These are phyloP conservation scores for Wickerhamomyces tratensis DNA, from an alignment of 805 yeast genomes.

Conservation along the genomic window DNA sequence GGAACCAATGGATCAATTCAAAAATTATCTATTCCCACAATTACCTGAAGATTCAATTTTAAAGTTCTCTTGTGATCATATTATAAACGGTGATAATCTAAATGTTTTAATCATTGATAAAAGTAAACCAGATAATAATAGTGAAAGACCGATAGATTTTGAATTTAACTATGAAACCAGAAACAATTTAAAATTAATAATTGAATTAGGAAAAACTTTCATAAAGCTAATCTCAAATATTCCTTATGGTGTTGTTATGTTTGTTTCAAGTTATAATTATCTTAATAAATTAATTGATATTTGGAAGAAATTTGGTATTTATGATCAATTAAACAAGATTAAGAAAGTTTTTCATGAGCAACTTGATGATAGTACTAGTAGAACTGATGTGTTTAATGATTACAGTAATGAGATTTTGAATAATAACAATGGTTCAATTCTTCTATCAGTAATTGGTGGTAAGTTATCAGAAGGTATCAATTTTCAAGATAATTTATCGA, in stretches of 20 bases:
- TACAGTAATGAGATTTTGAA: conserved; percentile 35
- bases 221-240: conserved; percentile 30
- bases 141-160: conserved; percentile 19
- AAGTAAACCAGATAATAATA: conserved; percentile 9
- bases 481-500: conserved; percentile 75
- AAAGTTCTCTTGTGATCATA: conserved; percentile 71
- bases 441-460: conserved; percentile 88
- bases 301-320: conserved; percentile 39
- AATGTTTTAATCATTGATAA: conserved; percentile 43
- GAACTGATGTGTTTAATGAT: conserved; percentile 35
- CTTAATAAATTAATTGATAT: conserved; percentile 35
- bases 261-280: conserved; percentile 80
- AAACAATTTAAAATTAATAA: conserved; percentile 32
- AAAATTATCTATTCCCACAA: conserved; percentile 56
- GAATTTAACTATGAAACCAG: conserved; percentile 68
- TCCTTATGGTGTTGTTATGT: conserved; percentile 73
- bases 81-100: conserved; percentile 64
- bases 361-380: conserved; percentile 14
- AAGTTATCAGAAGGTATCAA: conserved; percentile 90
- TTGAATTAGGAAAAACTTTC: conserved; percentile 40
- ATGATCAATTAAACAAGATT: conserved; percentile 22
- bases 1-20: conserved; percentile 78
- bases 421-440: conserved; percentile 44
- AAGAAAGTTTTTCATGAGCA: conserved; percentile 51
- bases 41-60: conserved; percentile 31